phyloP scores from a whole-genome alignment of 116 monocot genomes.

The Zostera marina region DNA sequence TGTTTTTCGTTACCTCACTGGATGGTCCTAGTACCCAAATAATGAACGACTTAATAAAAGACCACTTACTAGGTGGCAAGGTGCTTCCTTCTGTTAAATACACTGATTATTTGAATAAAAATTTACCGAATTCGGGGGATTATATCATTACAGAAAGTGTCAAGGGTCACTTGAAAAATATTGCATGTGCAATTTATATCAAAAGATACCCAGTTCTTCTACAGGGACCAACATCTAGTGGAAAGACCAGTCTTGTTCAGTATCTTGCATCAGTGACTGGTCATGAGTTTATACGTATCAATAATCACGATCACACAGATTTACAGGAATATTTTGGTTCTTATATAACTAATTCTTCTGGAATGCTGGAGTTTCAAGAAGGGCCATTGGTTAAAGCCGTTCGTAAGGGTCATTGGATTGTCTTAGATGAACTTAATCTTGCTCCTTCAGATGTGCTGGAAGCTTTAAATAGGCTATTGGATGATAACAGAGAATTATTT shows the following conservation, averaged over 20 bases:
- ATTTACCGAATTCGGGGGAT: conserved; percentile 12
- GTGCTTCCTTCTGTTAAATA: conserved; percentile 36
- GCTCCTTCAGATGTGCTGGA: conserved; percentile 96
- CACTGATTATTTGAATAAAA: conserved; percentile 20
- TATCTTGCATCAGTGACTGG: conserved; percentile 77
- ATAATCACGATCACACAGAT: conserved; percentile 99
- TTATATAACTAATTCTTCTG: conserved; percentile 64
- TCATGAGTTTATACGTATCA: conserved; percentile 90
- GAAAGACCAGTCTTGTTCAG: conserved; percentile 87
- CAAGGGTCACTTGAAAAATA: conserved; percentile 50
- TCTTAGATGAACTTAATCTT: conserved; percentile 95
- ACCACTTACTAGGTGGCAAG: conserved; percentile 21
- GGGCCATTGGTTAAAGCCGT: conserved; percentile 88
- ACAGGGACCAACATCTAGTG: conserved; percentile 99
- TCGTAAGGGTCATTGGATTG: conserved; percentile 89
- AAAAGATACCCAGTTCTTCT: conserved; percentile 86
- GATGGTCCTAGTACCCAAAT: conserved; percentile 62
- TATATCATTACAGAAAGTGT: conserved; percentile 82
- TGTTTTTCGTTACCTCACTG: conserved; percentile 87
- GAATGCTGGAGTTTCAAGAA: conserved; percentile 83
- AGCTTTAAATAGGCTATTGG: conserved; percentile 79
- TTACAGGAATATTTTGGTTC: conserved; percentile 95
- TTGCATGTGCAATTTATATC: conserved; percentile 80
- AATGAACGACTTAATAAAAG: conserved; percentile 48
- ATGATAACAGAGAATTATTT: conserved; percentile 92